Evolutionary conservation across 805 yeast species (phyloP).

Genomic region (Sugiyamaella qingdaonensis): DNA sequence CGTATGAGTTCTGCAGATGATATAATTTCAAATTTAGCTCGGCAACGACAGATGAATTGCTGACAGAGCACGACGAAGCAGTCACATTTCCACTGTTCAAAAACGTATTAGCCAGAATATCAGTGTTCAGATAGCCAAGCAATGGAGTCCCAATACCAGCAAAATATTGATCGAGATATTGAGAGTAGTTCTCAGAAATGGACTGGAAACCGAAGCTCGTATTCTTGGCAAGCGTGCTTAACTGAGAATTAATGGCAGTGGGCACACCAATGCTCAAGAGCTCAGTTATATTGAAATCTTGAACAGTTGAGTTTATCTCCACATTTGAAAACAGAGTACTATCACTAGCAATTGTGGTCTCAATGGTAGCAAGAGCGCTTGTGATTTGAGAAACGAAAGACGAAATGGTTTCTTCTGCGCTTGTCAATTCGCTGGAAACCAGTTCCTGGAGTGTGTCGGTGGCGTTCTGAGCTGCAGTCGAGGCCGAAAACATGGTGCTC

Average conservation of each 20-base stretch:
- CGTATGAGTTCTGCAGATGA: constrained; percentile 4
- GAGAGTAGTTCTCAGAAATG: neutral
- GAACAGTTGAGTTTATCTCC: constrained; percentile 7
- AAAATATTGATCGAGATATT: constrained; percentile 1
- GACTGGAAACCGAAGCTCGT: constrained; percentile 5
- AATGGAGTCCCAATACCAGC: neutral
- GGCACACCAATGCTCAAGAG: constrained; percentile 11
- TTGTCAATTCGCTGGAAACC: neutral
- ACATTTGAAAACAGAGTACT: constrained; percentile 7
- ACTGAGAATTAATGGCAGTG: constrained; percentile 1
- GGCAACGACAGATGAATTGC: neutral
- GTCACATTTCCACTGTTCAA: constrained; percentile 1
- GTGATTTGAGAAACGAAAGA: constrained; percentile 12
- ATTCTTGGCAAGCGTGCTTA: neutral
- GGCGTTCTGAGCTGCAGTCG: constrained; percentile 9
- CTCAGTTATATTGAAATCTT: constrained; percentile 5
- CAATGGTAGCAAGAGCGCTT: constrained; percentile 10
- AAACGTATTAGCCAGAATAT: constrained; percentile 5
- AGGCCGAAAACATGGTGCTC: neutral
- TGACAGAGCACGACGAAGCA: neutral
- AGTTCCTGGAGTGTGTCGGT: constrained; percentile 6
- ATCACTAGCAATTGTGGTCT: neutral
- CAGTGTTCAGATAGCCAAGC: neutral
- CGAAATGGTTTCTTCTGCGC: constrained; percentile 8
- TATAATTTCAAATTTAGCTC: neutral